These are phyloP conservation scores for Danielia reshetovae DNA, from an alignment of 805 yeast genomes.

Conservation along the genomic window DNA sequence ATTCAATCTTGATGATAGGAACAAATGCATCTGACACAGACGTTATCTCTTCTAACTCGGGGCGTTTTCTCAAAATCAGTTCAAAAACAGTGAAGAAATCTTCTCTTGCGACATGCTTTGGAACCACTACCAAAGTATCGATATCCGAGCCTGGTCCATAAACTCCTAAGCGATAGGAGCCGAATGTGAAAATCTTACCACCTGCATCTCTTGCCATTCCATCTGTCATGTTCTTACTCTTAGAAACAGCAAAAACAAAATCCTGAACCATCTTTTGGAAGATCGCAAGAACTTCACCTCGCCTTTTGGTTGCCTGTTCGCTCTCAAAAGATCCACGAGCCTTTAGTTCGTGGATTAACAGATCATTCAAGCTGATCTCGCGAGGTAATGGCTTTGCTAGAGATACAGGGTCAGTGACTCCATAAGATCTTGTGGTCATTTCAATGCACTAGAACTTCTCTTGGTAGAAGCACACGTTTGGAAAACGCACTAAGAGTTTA, in stretches of 20 bases:
- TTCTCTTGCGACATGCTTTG: conserved; percentile 88
- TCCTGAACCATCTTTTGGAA: conserved; percentile 73
- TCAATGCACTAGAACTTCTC: not conserved
- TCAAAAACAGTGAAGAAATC: conserved; percentile 85
- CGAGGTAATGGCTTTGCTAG: conserved; percentile 77
- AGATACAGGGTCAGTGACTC: conserved; percentile 83
- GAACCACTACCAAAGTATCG: conserved; percentile 94
- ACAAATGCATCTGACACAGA: conserved; percentile 96
- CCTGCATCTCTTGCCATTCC: conserved; percentile 98
- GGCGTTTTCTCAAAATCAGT: conserved; percentile 60
- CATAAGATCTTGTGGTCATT: conserved; percentile 32
- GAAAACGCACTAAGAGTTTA: too few relatives aligned
- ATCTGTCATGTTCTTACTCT: conserved; percentile 85
- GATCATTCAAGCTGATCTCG: conserved; percentile 73
- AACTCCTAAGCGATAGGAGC: conserved; percentile 92
- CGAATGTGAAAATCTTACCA: conserved; percentile 94
- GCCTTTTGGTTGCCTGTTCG: conserved; percentile 75
- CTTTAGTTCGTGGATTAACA: conserved; percentile 73
- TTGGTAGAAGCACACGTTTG: too few relatives aligned
- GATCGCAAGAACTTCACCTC: conserved; percentile 68
- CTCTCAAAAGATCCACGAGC: conserved; percentile 84
- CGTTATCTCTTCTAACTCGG: conserved; percentile 86
- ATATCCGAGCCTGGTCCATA: conserved; percentile 98
- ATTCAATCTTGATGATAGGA: conserved; percentile 90
- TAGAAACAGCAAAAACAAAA: conserved; percentile 79